Evolutionary conservation across 2,329 filamentous ascomycete species (phyloP).

Genomic region (Verticillium longisporum): DNA sequence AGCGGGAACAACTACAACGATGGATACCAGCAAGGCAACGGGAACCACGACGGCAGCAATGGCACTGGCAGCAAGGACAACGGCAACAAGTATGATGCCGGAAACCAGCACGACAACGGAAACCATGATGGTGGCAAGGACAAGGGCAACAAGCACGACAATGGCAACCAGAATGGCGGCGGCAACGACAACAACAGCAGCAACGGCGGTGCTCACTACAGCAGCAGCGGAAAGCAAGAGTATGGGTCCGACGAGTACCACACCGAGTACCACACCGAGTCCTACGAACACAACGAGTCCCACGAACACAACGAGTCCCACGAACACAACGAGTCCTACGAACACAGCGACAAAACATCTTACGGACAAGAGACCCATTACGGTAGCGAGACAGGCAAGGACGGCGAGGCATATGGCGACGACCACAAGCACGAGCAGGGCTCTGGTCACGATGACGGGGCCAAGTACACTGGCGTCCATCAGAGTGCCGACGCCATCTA

Average conservation of each 20-base stretch:
- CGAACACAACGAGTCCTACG: too few relatives aligned
- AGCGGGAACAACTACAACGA: background rate
- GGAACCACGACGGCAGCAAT: slow-evolving; percentile 15
- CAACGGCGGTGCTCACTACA: background rate
- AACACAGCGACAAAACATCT: too few relatives aligned
- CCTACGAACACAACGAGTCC: too few relatives aligned
- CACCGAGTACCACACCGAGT: too few relatives aligned
- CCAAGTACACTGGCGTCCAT: background rate
- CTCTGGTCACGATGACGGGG: background rate
- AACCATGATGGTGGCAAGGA: background rate
- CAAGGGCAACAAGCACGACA: background rate
- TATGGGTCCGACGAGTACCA: too few relatives aligned
- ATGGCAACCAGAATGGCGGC: background rate
- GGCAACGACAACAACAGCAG: background rate
- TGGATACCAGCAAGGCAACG: slow-evolving; percentile 20
- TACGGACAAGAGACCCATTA: background rate
- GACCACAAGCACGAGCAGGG: background rate
- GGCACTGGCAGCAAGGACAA: background rate
- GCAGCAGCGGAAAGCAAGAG: background rate
- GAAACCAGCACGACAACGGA: background rate
- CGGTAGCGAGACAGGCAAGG: background rate
- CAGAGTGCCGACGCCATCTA: background rate
- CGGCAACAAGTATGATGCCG: background rate
- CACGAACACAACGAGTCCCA: too few relatives aligned
- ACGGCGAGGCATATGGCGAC: background rate